Evolutionary conservation across 2,329 filamentous ascomycete genomes (phyloP), one percentile per base, ranked within the genome.

Genomic region (Xylariaceae sp.): DNA sequence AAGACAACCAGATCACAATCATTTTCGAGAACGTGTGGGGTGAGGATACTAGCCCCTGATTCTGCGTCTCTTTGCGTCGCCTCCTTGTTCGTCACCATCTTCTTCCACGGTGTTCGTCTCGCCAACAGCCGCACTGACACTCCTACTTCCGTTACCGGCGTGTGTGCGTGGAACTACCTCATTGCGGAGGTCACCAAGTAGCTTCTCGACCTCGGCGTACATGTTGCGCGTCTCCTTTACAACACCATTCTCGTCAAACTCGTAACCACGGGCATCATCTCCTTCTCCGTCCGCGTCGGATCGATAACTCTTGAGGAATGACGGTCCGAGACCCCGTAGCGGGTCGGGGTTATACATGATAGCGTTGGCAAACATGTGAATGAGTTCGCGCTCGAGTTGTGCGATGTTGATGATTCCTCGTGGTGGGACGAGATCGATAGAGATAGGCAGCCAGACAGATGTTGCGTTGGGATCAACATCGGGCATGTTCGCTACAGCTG

Each of bases 291-390:
- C 63, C 3, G 60, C 66, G 62, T 39, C 71, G 62, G 38, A 71
- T 62, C 59, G 54, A 30, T 62, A 62, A 18, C 58, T 60, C 48
- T 72, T 70, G 60, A 80, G 67, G 56, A 90, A 87, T 0, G 76
- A 72, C 2, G 77, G 74, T 0, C 86, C 86, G 10, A 86, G 82
- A 0, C 87, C 86, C 22, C 85, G 81, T 57, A 87, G 76, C 0
- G 86, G 84, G 54, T 95, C 89, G 0, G 88, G 85, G 61, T 97
- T 97, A 75, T 96, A 99, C 94, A 99, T 97, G 69, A 96, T 87
- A 15, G 94, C 92, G 63, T 97, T 97, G 58, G 90, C 90, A 67
- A 97, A 96, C 89, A 97, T 96, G 61, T 95, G 88, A 60, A 95
- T 89, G 11, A 97, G 75, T 67, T 97, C 92, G 58, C 90, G 89